Evolutionary conservation across 495 filamentous ascomycete species (phyloP), one percentile per base, ranked within the genome.

Genomic region (Staphylotrichum longicolle): DNA sequence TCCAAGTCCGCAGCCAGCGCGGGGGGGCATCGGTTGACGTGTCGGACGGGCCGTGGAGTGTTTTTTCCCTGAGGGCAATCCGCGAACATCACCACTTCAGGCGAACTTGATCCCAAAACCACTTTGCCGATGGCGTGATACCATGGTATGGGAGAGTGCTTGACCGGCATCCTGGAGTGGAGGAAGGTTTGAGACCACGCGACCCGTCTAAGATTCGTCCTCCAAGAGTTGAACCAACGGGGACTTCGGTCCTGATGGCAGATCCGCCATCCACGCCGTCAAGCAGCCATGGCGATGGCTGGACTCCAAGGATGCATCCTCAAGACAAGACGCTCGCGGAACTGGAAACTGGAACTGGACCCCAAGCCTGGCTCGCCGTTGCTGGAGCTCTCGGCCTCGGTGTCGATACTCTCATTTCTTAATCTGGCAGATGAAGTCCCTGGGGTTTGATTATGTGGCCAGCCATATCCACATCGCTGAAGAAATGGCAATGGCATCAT

Each of bases 31-130:
- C 14, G 10, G 2, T 52, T 6, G 54, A 63, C 33, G 15, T 55
- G 44, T 62, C 45, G 7, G 15, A 37, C 5, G 52, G 51, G 9
- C 60, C 60, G 6, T 57, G 60, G 60, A 62, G 9, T 10, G 7
- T 30, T 3, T 30, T 30, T 34, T 30, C 4, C 52, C 5, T 11
- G 12, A 37, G 45, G 5, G 20, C 51, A 3, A 44, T 56, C 11
- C 52, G 32, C 4, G 30, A 50, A 10, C 44, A 30, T 27, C 34
- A 35, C 3, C 34, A 56, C 30, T 10, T 35, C 44, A 57, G 30
- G 37, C 12, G 2, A 12, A 34, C 11, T 3, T 62, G 7, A 56
- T 62, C 20, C 32, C 14, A 11, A 1, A 11, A 27, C 11, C 33
- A 20, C 15, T 62, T 56, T 37, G 11, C 39, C 6, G 44, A 42